Base-by-base conservation (phyloP, 2,329 filamentous ascomycete genomes). In the Talaromyces rugulosus region DNA sequence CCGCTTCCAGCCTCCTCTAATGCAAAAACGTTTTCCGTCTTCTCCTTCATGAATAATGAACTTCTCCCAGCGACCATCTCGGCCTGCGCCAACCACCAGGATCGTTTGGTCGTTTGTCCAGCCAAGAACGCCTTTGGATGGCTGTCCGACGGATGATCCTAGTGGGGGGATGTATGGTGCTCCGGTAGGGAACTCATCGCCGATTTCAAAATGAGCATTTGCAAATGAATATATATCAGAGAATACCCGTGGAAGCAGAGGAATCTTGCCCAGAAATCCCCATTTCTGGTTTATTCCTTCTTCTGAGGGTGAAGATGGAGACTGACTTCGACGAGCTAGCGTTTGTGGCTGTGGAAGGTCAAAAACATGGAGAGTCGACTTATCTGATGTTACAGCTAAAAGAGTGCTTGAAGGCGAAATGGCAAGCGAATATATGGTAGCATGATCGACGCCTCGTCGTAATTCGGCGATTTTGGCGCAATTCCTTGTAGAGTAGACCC, bases 361-460 rank as follows among this genome's bases (percentile, higher is more conserved):
- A 72, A 97, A 99, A 42, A 99, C 85, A 76, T 99, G 95, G 11
- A 99, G 82, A 0, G 93, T 99, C 5, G 91, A 93, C 77, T 98
- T 99, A 81, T 99, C 95, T 1, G 93, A 97, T 0, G 94, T 98
- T 64, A 92, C 94, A 30, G 95, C 95, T 11, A 98, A 83, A 71
- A 92, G 84, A 51, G 83, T 85, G 58, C 89, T 90, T 0, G 88
- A 88, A 0, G 93, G 93, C 23, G 91, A 96, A 74, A 99, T 95
- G 11, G 89, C 89, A 11, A 99, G 82, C 1, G 91, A 94, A 77
- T 91, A 96, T 67, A 98, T 90, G 59, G 87, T 87, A 16, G 95
- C 93, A 40, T 87, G 89, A 70, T 99, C 95, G 55, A 96, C 89
- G 50, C 95, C 95, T 36, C 95, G 87, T 51, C 95, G 88, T 56